Evolutionary conservation across 2,329 filamentous ascomycete genomes (phyloP).

Genomic region (Fusarium papillatum): DNA sequence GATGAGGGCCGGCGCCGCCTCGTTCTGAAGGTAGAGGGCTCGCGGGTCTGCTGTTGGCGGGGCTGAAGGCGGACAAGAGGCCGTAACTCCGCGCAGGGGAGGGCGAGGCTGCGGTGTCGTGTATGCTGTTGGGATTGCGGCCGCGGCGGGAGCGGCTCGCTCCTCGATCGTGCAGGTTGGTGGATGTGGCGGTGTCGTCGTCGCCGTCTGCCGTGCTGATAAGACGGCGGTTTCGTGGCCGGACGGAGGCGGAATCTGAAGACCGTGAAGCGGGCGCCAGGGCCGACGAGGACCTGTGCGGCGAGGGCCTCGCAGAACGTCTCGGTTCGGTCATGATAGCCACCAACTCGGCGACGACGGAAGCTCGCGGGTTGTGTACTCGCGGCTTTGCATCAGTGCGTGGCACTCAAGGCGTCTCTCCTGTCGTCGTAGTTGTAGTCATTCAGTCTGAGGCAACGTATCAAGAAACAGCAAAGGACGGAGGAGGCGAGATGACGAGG

Average conservation of each 20-base stretch:
- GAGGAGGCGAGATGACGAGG: constrained; percentile 33
- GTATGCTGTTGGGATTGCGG: constrained; percentile 32
- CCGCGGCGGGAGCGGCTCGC: constrained; percentile 34
- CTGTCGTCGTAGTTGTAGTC: constrained; percentile 28
- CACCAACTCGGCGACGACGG: constrained; percentile 49
- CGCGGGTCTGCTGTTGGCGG: constrained; percentile 57
- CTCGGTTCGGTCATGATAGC: constrained; percentile 53
- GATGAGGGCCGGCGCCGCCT: constrained; percentile 45
- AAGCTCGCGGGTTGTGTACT: constrained; percentile 44
- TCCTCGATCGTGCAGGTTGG: constrained; percentile 24
- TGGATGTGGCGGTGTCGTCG: constrained; percentile 35
- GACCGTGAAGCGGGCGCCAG: constrained; percentile 57
- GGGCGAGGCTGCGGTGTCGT: constrained; percentile 31
- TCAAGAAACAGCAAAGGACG: constrained; percentile 27
- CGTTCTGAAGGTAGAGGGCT: constrained; percentile 64
- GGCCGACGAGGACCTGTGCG: constrained; percentile 61
- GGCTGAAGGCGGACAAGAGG: constrained; percentile 50
- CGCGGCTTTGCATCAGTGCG: constrained; percentile 51
- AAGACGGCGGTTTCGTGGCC: constrained; percentile 65
- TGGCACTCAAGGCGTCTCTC: constrained; percentile 32
- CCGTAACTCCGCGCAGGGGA: constrained; percentile 52
- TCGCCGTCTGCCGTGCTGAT: constrained; percentile 48
- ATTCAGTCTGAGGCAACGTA: constrained; percentile 28
- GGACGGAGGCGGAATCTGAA: constrained; percentile 55
- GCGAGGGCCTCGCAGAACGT: constrained; percentile 47